Evolutionary conservation across 768 basidiomycete species (phyloP).

Genomic region (Rhizopogon sp.): DNA sequence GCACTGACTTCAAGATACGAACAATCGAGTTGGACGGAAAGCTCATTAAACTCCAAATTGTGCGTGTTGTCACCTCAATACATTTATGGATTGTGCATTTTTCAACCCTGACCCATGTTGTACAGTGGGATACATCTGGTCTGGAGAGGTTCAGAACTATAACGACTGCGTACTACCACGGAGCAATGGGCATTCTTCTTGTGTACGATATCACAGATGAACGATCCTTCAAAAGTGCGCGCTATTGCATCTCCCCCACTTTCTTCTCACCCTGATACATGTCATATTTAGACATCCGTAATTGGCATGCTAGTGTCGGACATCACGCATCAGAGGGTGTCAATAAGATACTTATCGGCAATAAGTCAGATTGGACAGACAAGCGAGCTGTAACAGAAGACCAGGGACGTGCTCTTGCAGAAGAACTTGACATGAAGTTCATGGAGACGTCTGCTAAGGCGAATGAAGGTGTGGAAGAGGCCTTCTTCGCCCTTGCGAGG

Average conservation of each 20-base stretch:
- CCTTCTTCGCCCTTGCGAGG: slow-evolving; percentile 96
- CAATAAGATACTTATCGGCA: slow-evolving; percentile 98
- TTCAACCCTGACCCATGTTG: not conserved
- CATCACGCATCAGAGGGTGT: slow-evolving; percentile 98
- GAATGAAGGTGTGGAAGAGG: slow-evolving; percentile 97
- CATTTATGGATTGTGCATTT: too few relatives aligned
- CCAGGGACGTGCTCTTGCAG: slow-evolving; percentile 87
- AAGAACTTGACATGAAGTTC: slow-evolving; percentile 90
- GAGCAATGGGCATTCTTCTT: slow-evolving; percentile 96
- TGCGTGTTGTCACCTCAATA: slow-evolving; percentile 21
- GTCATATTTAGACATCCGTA: slow-evolving; percentile 76
- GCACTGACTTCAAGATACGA: slow-evolving; percentile 99
- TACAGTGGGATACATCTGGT: slow-evolving; percentile 97
- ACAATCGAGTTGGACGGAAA: slow-evolving; percentile 98
- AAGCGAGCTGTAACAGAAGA: slow-evolving; percentile 90
- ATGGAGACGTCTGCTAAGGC: slow-evolving; percentile 98
- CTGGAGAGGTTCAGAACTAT: slow-evolving; percentile 99
- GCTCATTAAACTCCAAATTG: slow-evolving; percentile 96
- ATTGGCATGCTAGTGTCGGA: slow-evolving; percentile 97
- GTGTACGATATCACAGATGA: slow-evolving; percentile 99
- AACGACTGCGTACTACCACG: slow-evolving; percentile 98
- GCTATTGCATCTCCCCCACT: slow-evolving; percentile 5
- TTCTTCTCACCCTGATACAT: not conserved
- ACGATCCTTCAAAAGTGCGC: slow-evolving; percentile 90
- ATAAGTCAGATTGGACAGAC: slow-evolving; percentile 98